phyloP scores from a whole-genome alignment of 768 basidiomycete genomes.

The Pleurotus sapidus region DNA sequence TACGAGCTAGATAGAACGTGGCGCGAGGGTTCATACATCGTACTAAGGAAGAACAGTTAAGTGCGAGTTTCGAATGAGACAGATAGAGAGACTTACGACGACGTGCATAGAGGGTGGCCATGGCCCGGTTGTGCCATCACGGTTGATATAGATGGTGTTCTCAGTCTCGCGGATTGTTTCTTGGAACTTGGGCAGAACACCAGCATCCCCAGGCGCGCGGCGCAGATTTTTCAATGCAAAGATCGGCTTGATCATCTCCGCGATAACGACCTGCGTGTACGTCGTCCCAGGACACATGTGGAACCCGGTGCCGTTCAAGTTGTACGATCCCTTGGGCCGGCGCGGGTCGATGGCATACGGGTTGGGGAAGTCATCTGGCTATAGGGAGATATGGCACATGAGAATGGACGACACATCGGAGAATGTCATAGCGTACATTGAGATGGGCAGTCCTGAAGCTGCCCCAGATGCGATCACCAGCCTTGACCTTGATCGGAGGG shows the following conservation, averaged over 20 bases:
- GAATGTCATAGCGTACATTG: slow-evolving; percentile 23
- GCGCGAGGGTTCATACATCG: too few relatives aligned
- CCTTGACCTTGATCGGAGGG: slow-evolving; percentile 31
- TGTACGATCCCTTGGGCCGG: slow-evolving; percentile 28
- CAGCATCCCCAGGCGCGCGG: slow-evolving; percentile 2
- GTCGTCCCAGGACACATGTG: slow-evolving; percentile 11
- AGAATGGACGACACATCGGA: too few relatives aligned
- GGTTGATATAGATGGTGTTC: background rate
- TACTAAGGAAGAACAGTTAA: too few relatives aligned
- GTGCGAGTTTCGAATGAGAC: too few relatives aligned
- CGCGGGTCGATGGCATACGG: slow-evolving; percentile 35
- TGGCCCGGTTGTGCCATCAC: background rate
- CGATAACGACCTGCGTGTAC: slow-evolving; percentile 7
- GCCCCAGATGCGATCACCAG: slow-evolving; percentile 37
- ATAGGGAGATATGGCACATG: background rate
- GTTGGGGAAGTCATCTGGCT: slow-evolving; percentile 41
- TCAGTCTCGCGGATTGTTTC: background rate
- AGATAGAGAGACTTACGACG: background rate
- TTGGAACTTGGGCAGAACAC: background rate
- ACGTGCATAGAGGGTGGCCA: background rate
- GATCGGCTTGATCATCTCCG: slow-evolving; percentile 11
- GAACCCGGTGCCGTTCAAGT: slow-evolving; percentile 23
- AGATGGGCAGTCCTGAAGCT: slow-evolving; percentile 42
- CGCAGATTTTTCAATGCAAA: slow-evolving; percentile 12
- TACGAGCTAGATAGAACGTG: too few relatives aligned